Conservation (phyloP, 1,284 basidiomycete species). For the Macrocystidia cucumis region DNA sequence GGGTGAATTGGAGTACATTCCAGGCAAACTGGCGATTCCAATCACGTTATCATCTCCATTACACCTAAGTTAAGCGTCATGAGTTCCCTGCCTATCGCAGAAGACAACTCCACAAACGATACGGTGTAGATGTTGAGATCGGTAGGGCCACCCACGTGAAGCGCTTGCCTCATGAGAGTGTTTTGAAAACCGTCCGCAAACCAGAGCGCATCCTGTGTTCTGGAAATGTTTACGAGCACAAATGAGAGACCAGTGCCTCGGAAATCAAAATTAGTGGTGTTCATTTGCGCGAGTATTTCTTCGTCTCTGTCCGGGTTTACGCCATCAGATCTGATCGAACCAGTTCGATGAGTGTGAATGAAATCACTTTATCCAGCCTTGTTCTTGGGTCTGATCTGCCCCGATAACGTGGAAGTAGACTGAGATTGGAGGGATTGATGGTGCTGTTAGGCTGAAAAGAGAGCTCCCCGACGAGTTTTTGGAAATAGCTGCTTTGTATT, state of each 20-base stretch:
- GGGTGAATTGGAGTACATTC: slow-evolving; percentile 21
- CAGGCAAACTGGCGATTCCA: slow-evolving; percentile 34
- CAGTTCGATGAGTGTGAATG: not conserved
- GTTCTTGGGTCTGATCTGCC: slow-evolving; percentile 22
- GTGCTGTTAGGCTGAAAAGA: too few species aligned
- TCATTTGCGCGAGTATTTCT: slow-evolving; percentile 24
- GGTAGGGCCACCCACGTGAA: slow-evolving; percentile 21
- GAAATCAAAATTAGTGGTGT: slow-evolving; percentile 24
- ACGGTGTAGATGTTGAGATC: slow-evolving; percentile 30
- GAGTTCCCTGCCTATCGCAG: not conserved
- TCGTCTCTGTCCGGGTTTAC: slow-evolving; percentile 14
- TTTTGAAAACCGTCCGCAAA: slow-evolving; percentile 25
- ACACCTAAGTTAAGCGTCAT: slow-evolving; percentile 3
- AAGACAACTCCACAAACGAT: slow-evolving; percentile 10
- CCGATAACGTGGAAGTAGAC: slow-evolving; percentile 26
- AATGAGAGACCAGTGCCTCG: slow-evolving; percentile 20
- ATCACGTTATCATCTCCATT: slow-evolving; percentile 15
- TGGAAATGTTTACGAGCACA: slow-evolving; percentile 25
- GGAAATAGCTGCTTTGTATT: too few species aligned
- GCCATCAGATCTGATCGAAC: not conserved
- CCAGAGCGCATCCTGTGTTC: slow-evolving; percentile 29
- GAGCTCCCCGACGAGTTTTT: too few species aligned
- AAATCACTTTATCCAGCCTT: slow-evolving; percentile 23
- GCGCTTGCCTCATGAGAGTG: slow-evolving; percentile 21
- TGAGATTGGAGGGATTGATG: slow-evolving; percentile 13